Base-by-base conservation (phyloP, 108 stramenopile genomes). In the Skeletonema tropicum region DNA sequence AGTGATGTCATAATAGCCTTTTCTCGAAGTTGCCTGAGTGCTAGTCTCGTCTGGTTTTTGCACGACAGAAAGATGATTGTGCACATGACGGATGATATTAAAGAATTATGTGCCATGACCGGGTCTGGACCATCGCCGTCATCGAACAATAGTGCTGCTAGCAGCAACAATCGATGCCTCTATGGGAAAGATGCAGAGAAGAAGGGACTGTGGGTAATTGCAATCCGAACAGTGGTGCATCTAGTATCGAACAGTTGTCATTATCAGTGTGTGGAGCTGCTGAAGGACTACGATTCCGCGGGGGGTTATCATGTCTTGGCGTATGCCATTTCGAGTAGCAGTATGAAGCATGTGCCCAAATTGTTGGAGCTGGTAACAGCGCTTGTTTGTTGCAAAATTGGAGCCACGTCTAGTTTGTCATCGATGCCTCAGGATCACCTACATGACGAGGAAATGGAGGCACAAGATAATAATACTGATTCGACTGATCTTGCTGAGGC, bases 31-130 rank as follows among this genome's bases (percentile, higher is more conserved):
- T 96, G 94, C 61, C 84, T 97, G 12, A 88, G 89, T 19, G 82
- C 89, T 21, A 90, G 89, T 55, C 76, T 98, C 68, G 94, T 97
- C 6, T 95, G 88, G 90, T 97, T 96, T 67, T 75, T 98, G 12
- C 96, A 97, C 69, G 95, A 98, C 79, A 74, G 92, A 49, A 94
- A 94, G 68, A 96, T 97, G 86, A 94, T 98, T 71, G 74, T 94
- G 57, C 94, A 97, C 77, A 95, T 98, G 89, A 95, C 95, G 23
- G 96, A 96, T 70, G 97, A 98, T 77, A 73, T 98, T 72, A 93
- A 94, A 65, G 95, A 98, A 60, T 73, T 98, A 35, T 87, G 88
- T 68, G 94, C 88, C 49, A 85, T 94, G 62, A 85, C 81, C 12
- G 46, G 74, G n/a, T 68, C 71, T n/a, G 52, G 19, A 55, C 15